A percentile compares a stretch with the other conserved stretches of the same genome.
Conservation (phyloP, 2,329 filamentous ascomycete species). For the Didymella lethalis region DNA sequence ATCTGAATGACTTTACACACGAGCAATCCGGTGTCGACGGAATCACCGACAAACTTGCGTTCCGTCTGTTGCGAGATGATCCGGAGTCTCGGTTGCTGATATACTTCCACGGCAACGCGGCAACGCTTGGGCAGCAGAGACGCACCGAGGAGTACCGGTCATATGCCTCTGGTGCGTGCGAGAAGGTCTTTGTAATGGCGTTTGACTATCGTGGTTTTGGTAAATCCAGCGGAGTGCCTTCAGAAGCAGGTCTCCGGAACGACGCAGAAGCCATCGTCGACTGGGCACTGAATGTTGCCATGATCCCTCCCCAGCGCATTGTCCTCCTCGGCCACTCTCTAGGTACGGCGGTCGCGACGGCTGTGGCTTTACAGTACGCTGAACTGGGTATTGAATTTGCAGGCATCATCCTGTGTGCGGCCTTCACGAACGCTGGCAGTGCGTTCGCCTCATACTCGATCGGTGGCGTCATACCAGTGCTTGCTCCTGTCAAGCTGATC, state of each 20-base stretch:
- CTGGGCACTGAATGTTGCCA: constrained; percentile 73
- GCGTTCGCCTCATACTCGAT: constrained; percentile 81
- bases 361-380: constrained; percentile 74
- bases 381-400: constrained; percentile 72
- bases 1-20: constrained; percentile 71
- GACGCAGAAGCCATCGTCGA: constrained; percentile 79
- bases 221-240: constrained; percentile 77
- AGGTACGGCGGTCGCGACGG: constrained; percentile 83
- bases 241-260: constrained; percentile 78
- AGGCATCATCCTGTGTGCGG: constrained; percentile 79
- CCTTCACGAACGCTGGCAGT: constrained; percentile 77
- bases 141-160: constrained; percentile 80
- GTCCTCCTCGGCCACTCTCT: constrained; percentile 86
- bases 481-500: constrained; percentile 74
- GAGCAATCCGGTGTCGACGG: constrained; percentile 50
- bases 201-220: constrained; percentile 94
- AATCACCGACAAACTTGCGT: constrained; percentile 58
- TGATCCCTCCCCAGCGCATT: constrained; percentile 74
- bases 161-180: constrained; percentile 68
- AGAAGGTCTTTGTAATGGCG: constrained; percentile 72
- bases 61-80: constrained; percentile 60
- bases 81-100: constrained; percentile 64
- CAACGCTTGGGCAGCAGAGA: constrained; percentile 79
- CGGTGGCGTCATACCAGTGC: constrained; percentile 75
- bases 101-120: constrained; percentile 68